A percentile compares a stretch with the other conserved stretches of the same genome.
Evolutionary conservation across 1,284 basidiomycete genomes (phyloP).

Genomic region (Irpex lacteus): DNA sequence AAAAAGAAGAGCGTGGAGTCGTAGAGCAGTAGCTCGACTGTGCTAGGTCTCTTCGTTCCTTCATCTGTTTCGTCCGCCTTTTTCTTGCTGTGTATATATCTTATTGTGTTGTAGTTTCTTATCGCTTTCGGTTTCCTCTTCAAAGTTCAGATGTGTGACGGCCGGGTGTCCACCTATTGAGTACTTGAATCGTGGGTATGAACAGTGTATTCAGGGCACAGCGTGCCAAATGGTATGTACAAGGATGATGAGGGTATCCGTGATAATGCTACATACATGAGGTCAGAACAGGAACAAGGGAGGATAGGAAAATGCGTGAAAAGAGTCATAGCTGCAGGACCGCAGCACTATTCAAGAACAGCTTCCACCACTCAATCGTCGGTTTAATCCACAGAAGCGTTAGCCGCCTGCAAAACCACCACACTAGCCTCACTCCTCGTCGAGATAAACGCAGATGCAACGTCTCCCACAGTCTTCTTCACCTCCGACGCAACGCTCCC

Average conservation of each 20-base stretch:
- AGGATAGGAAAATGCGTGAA: no score
- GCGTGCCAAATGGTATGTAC: not conserved
- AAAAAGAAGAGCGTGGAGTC: not conserved
- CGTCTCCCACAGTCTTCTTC: constrained; percentile 79
- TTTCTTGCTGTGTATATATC: not conserved
- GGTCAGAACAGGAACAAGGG: no score
- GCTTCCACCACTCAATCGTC: not conserved
- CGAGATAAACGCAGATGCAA: constrained; percentile 71
- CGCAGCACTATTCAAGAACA: no score
- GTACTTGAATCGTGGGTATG: not conserved
- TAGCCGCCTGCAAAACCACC: constrained; percentile 68
- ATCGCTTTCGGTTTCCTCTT: not conserved
- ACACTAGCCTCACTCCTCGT: constrained; percentile 59
- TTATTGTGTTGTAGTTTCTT: not conserved
- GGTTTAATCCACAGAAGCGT: constrained; percentile 3
- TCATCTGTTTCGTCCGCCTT: not conserved
- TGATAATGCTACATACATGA: not conserved
- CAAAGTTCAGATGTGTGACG: no score
- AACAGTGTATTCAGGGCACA: not conserved
- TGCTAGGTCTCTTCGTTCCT: not conserved
- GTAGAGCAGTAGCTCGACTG: not conserved
- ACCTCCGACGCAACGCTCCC: constrained; percentile 52
- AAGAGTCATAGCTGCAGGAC: no score
- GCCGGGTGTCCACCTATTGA: not conserved
- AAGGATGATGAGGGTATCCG: not conserved